A percentile compares a stretch with the other conserved stretches of the same genome.
phyloP scores from a whole-genome alignment of 2,329 filamentous ascomycete genomes.

The Ceratocystis ficicola region DNA sequence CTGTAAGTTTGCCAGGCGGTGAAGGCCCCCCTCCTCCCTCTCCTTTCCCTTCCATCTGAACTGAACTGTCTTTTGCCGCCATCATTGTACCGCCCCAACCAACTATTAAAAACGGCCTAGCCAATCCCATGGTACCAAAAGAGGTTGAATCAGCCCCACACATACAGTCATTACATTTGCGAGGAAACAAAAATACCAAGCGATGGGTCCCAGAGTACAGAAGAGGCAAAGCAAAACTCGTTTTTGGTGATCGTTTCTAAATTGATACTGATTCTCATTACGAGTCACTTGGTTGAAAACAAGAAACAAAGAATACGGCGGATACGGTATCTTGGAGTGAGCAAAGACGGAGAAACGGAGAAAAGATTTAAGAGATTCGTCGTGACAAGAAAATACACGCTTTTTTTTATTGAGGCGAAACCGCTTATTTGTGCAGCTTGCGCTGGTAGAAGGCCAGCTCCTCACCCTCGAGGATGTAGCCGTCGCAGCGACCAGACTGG shows the following conservation, averaged over 20 bases:
- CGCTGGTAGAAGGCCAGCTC: constrained; percentile 99
- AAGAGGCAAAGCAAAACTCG: neutral
- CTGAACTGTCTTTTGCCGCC: too few species aligned
- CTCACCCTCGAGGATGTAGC: constrained; percentile 97
- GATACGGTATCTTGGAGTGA: neutral
- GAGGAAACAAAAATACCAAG: neutral
- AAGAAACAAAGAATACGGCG: constrained; percentile 7
- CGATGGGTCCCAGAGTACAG: constrained; percentile 4
- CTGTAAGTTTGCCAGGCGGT: too few species aligned
- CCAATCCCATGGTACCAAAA: too few species aligned
- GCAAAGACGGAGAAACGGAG: neutral
- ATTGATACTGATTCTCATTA: constrained; percentile 5
- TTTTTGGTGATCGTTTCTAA: constrained; percentile 8
- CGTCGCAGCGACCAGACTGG: constrained; percentile 92
- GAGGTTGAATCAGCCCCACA: too few species aligned
- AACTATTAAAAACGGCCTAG: too few species aligned
- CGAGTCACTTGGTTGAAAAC: neutral
- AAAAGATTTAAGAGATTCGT: neutral
- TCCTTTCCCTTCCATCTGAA: too few species aligned
- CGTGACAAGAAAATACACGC: constrained; percentile 19
- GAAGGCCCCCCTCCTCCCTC: too few species aligned
- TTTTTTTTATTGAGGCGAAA: constrained; percentile 23
- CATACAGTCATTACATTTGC: neutral
- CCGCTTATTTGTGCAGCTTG: constrained; percentile 90
- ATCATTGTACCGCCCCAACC: too few species aligned